Evolutionary conservation across 139 green algal genomes (phyloP).

Genomic region (Dunaliella primolecta): DNA sequence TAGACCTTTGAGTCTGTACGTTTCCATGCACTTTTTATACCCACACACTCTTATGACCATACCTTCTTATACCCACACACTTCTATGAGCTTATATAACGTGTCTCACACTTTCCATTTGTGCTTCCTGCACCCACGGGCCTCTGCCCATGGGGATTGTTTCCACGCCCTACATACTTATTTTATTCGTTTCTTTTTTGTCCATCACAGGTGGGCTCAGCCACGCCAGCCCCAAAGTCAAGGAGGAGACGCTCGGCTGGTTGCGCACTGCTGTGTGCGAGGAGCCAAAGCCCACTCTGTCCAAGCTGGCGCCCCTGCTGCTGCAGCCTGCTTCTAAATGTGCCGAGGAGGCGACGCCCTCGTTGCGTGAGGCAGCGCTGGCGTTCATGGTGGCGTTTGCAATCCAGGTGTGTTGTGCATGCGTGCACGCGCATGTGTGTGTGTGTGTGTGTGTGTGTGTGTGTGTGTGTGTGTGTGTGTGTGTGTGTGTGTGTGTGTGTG

Average conservation of each 20-base stretch:
- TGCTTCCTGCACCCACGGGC: too few species aligned
- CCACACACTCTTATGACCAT: too few species aligned
- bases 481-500: too few species aligned
- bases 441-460: background rate
- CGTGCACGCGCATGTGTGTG: background rate
- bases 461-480: background rate
- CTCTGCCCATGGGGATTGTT: too few species aligned
- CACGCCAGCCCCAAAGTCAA: constrained; percentile 84
- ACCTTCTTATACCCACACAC: too few species aligned
- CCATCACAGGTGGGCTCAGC: constrained; percentile 45
- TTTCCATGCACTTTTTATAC: too few species aligned
- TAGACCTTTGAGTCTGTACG: too few species aligned
- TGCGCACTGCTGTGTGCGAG: constrained; percentile 30
- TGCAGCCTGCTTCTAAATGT: constrained; percentile 62
- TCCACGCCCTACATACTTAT: too few species aligned
- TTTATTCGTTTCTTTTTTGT: too few species aligned
- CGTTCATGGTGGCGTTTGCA: constrained; percentile 66
- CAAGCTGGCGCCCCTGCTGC: constrained; percentile 52
- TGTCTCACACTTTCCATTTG: too few species aligned
- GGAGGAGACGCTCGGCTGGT: constrained; percentile 62
- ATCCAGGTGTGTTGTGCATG: constrained; percentile 42
- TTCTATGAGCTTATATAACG: too few species aligned
- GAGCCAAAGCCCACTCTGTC: constrained; percentile 39
- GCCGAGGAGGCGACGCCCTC: constrained; percentile 64
- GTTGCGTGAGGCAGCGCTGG: constrained; percentile 69